Conservation (phyloP, 140 eudicot genomes). For the Flaveria floridana region DNA sequence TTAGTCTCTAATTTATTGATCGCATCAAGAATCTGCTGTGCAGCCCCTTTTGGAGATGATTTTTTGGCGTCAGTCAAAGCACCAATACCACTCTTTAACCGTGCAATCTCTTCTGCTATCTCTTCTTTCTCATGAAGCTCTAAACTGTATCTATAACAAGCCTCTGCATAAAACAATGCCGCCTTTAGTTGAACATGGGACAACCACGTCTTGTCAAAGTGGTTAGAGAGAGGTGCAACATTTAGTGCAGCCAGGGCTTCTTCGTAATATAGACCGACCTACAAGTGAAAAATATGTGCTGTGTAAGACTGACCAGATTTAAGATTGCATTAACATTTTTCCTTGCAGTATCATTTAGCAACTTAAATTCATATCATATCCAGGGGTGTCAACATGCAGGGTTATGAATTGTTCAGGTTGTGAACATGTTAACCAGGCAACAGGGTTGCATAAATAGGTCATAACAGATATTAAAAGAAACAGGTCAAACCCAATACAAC, state of each 20-base stretch:
- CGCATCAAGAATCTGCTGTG: slow-evolving; percentile 91
- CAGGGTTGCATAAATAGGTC: too few relatives aligned
- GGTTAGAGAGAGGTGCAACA: slow-evolving; percentile 74
- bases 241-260: slow-evolving; percentile 75
- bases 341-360: background rate
- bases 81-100: slow-evolving; percentile 75
- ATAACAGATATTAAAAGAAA: too few relatives aligned
- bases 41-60: slow-evolving; percentile 80
- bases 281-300: slow-evolving; percentile 13
- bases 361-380: background rate
- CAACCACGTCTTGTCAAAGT: slow-evolving; percentile 83
- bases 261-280: slow-evolving; percentile 88
- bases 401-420: too few relatives aligned
- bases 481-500: too few relatives aligned
- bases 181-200: slow-evolving; percentile 94
- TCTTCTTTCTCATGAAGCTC: slow-evolving; percentile 99
- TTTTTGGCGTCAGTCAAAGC: slow-evolving; percentile 75
- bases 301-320: background rate
- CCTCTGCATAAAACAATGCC: slow-evolving; percentile 82
- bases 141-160: slow-evolving; percentile 87
- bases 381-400: background rate
- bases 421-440: too few relatives aligned
- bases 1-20: slow-evolving; percentile 60
- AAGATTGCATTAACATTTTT: background rate
- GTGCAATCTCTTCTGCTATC: slow-evolving; percentile 88